Base-by-base conservation (phyloP, 2,329 filamentous ascomycete species). In the Passalora sequoiae region DNA sequence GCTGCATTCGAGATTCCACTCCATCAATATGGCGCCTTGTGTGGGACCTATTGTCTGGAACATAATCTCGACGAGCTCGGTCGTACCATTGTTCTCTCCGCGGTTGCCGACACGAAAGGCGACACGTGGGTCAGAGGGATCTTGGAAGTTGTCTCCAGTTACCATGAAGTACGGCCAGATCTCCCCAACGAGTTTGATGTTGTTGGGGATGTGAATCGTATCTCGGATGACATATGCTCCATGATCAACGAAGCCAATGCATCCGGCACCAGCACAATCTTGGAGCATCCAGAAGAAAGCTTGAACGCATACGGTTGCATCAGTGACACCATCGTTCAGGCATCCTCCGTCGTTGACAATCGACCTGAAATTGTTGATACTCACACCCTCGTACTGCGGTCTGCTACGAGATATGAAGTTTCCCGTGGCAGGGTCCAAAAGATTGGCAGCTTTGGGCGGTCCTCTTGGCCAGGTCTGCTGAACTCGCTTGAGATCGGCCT, bases 241-340 rank as follows among this genome's bases (percentile, higher is more conserved):
- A 54, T 81, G 77, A 56, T 82, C 78, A 57, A 80, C 77, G 65
- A 78, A 81, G 15, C 81, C 70, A 37, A 83, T 69, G 55, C 81
- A 70, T 50, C 78, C 80, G 3, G 36, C 63, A 15, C 12, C 29
- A 13, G n/a, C 12, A 32, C 10, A n/a, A 13, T 10, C n/a, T 13
- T 74, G 74, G 32, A 80, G 78, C 46, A 69, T 77, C 66, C 94
- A 73, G 53, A 96, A 78, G 38, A 88, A 74, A 41, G 77, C 76
- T 66, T 97, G 89, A 59, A 97, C 84, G 13, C 84, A 86, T 6
- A 74, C 77, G 2, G 89, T 94, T 55, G 95, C 89, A 57, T 96
- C 91, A n/a, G 82, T 83, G 13, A 70, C 65, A 28, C 89, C 91
- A 60, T 97, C 88, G 57, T 89, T 89, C 65, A 80, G 84, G 57